Evolutionary conservation across 257 asterid genomes (phyloP), one percentile per base, ranked within the genome.

Genomic region (Osmanthus fragrans): DNA sequence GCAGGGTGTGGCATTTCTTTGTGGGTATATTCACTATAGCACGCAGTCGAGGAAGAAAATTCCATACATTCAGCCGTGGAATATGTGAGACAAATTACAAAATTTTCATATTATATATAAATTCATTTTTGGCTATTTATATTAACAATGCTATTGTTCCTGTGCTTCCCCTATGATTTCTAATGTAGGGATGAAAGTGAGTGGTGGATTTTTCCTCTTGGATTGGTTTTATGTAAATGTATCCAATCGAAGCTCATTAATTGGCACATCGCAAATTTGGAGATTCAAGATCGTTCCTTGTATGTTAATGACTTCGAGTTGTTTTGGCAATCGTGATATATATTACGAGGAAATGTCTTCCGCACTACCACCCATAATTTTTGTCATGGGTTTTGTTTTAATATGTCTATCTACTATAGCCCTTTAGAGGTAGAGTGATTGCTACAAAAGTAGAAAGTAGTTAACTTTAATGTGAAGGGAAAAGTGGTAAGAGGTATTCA

Each of bases 171-270:
- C 72, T 40, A 51, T 77, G 79, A 30, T 51, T 81, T 69, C 30
- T 76, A 56, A 13, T 76, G 86, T 94, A 96, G 99, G 97, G 99
- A 91, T 80, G 99, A 93, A 88, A 89, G 96, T 81, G 99, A 92
- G 75, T 96, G 98, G 99, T 96, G 99, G 99, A 93, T 96, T 32
- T 96, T 96, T 60, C 99, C 99, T 30, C 83, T 89, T 40, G 96
- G 93, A 58, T 89, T 96, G 80, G 85, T 93, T 34, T 51, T 90
- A 82, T 96, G 97, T 87, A 96, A 96, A 87, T 89, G 94, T 80
- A 82, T 93, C 83, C 99, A 93, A 72, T 93, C 96, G 9, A 87
- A 86, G 96, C 92, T 96, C 78, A 84, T 96, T 71, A 93, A 93
- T 78, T 93, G 97, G 96, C 98, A 93, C 76, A 92, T 91, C 3